phyloP scores from a whole-genome alignment of 352 stramenopile species.

The Phytophthora capsici region DNA sequence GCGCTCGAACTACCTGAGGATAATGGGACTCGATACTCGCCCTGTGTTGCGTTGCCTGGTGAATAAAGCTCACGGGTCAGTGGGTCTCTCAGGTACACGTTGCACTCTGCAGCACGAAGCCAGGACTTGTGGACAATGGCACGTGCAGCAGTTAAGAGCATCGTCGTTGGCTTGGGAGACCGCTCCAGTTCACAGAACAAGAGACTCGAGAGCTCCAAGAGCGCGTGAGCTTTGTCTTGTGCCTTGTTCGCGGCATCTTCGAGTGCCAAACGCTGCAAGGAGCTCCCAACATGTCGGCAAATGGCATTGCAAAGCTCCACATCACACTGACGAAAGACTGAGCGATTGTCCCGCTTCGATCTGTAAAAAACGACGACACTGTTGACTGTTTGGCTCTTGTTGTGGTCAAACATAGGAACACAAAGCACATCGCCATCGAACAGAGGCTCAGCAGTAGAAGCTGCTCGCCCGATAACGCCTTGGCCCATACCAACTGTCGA shows the following conservation, averaged over 20 bases:
- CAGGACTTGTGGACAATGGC: conserved; percentile 30
- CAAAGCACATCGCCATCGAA: conserved; percentile 55
- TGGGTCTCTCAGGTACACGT: conserved; percentile 72
- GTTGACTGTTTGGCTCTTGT: conserved; percentile 49
- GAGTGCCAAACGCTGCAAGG: conserved; percentile 61
- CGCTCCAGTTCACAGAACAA: conserved; percentile 72
- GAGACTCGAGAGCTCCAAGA: conserved; percentile 69
- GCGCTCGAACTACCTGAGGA: conserved; percentile 52
- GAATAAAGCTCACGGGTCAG: conserved; percentile 65
- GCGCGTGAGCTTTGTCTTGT: conserved; percentile 67
- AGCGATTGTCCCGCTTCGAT: conserved; percentile 20
- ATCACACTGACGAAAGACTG: conserved; percentile 57
- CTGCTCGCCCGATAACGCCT: conserved; percentile 58
- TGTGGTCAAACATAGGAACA: conserved; percentile 54
- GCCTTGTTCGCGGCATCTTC: conserved; percentile 64
- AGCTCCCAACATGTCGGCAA: conserved; percentile 60
- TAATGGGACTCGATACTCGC: conserved; percentile 58
- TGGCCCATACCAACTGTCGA: conserved; percentile 59
- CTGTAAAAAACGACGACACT: conserved; percentile 68
- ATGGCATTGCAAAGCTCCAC: conserved; percentile 61
- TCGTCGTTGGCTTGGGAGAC: conserved; percentile 61
- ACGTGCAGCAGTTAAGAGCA: conserved; percentile 46
- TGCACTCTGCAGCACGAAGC: conserved; percentile 47
- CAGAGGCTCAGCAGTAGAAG: conserved; percentile 38
- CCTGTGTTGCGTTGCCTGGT: conserved; percentile 48